These are phyloP conservation scores for Hyaloscypha variabilis DNA, from an alignment of 495 filamentous ascomycete species.

Conservation along the genomic window DNA sequence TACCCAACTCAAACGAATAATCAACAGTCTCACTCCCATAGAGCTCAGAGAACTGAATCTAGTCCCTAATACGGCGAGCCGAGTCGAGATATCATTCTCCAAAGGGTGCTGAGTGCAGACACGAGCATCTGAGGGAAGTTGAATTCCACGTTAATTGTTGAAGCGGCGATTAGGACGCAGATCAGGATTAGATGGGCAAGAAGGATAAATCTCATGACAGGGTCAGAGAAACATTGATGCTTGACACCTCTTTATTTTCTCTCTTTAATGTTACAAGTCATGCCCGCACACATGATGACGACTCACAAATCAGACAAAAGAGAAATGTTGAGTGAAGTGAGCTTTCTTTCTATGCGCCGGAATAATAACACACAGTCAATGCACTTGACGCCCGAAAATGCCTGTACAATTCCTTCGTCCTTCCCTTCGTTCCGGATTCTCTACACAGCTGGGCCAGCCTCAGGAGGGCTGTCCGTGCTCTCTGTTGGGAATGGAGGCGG, in stretches of 20 bases:
- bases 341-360: neutral
- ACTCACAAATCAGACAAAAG: constrained; percentile 4
- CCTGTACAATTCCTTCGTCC: constrained; percentile 16
- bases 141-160: too few species aligned
- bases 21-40: too few species aligned
- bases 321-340: constrained; percentile 21
- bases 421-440: neutral
- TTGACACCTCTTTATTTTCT: neutral
- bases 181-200: too few species aligned
- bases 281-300: neutral
- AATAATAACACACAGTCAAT: neutral
- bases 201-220: too few species aligned
- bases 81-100: too few species aligned
- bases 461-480: constrained; percentile 39
- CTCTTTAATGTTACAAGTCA: neutral
- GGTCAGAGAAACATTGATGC: too few species aligned
- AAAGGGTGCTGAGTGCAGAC: too few species aligned
- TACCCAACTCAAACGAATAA: too few species aligned
- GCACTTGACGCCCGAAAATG: constrained; percentile 15
- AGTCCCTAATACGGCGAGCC: too few species aligned
- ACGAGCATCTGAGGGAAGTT: too few species aligned
- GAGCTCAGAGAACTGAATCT: too few species aligned
- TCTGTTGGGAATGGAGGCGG: constrained; percentile 60
- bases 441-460: constrained; percentile 14
- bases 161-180: too few species aligned